Conservation (phyloP, 495 filamentous ascomycete genomes). For the Talaromyces thailandensis region DNA sequence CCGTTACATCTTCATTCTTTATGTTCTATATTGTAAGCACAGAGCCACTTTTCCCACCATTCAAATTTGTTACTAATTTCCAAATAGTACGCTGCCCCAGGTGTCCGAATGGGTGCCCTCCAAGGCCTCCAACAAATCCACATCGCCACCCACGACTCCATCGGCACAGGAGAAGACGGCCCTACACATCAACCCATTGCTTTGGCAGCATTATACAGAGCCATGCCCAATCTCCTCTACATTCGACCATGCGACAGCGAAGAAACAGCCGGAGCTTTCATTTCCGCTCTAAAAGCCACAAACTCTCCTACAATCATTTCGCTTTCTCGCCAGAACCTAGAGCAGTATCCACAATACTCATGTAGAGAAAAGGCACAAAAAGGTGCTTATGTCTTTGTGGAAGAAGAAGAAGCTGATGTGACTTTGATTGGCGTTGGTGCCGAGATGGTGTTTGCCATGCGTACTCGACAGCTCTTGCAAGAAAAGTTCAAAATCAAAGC, state of each 20-base stretch:
- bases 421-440: slow-evolving; percentile 42
- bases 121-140: slow-evolving; percentile 48
- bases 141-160: slow-evolving; percentile 51
- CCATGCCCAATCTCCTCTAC: slow-evolving; percentile 53
- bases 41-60: not conserved
- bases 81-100: slow-evolving; percentile 40
- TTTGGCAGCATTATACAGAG: slow-evolving; percentile 45
- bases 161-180: slow-evolving; percentile 51
- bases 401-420: slow-evolving; percentile 29
- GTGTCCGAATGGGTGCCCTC: slow-evolving; percentile 51
- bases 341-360: slow-evolving; percentile 29
- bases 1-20: slow-evolving; percentile 45
- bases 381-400: slow-evolving; percentile 41
- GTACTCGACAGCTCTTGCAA: slow-evolving; percentile 23
- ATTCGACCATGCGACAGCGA: slow-evolving; percentile 49
- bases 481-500: slow-evolving; percentile 27
- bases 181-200: slow-evolving; percentile 56
- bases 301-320: slow-evolving; percentile 39
- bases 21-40: slow-evolving; percentile 45
- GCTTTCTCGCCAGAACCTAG: slow-evolving; percentile 34
- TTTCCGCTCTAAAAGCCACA: slow-evolving; percentile 36
- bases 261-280: slow-evolving; percentile 47
- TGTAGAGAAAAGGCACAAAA: slow-evolving; percentile 28
- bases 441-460: slow-evolving; percentile 37
- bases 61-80: not conserved